These are phyloP conservation scores for Melaleuca alternifolia DNA, from an alignment of 345 rosid genomes.

Conservation along the genomic window DNA sequence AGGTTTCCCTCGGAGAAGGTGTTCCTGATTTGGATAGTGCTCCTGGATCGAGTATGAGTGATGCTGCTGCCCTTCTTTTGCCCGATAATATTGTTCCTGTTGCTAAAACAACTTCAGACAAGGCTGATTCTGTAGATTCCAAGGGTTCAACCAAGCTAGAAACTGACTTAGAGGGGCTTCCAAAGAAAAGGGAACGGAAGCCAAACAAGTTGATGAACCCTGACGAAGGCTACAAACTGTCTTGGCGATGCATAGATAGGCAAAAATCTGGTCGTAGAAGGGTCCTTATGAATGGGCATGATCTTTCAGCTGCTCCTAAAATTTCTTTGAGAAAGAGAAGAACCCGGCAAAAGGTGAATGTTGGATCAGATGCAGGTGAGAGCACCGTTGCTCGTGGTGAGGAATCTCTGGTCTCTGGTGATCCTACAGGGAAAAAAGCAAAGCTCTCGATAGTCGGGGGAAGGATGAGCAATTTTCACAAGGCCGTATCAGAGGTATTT, in stretches of 20 bases:
- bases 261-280: conserved; percentile 11
- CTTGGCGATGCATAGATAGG: conserved; percentile 27
- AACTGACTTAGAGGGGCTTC: conserved; percentile 19
- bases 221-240: conserved; percentile 53
- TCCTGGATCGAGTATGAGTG: neutral
- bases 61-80: neutral
- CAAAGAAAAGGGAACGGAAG: conserved; percentile 49
- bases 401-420: neutral
- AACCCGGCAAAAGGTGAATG: neutral
- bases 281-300: conserved; percentile 1
- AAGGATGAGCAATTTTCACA: neutral
- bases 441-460: neutral
- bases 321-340: neutral
- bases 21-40: neutral
- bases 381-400: neutral
- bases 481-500: neutral
- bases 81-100: neutral
- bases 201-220: conserved; percentile 60
- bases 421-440: neutral
- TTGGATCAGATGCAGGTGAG: neutral
- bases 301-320: neutral
- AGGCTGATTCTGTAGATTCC: neutral
- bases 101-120: neutral
- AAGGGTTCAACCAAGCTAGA: conserved; percentile 14
- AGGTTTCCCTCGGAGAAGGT: neutral